A percentile compares a stretch with the other conserved stretches of the same genome.
Evolutionary conservation across 345 rosid species (phyloP).

Genomic region (Gossypium ekmanianum): DNA sequence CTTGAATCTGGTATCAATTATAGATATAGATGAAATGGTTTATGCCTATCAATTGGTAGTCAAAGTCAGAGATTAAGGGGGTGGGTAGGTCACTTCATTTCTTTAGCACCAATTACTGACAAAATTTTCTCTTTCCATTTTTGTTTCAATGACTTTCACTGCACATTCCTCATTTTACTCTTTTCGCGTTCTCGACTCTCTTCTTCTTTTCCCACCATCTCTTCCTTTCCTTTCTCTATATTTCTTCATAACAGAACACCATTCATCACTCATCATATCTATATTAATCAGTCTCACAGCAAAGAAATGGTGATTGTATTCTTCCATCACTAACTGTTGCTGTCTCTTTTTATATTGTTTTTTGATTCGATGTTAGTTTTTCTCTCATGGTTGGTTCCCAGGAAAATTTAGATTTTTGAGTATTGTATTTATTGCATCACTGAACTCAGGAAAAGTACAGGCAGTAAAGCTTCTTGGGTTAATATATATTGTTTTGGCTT

Average conservation of each 20-base stretch:
- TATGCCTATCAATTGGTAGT: no score
- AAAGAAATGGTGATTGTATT: conserved; percentile 9
- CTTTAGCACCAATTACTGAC: not conserved
- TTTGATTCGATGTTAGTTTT: not conserved
- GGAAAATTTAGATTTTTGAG: not conserved
- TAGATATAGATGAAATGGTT: no score
- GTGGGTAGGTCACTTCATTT: conserved; percentile 1
- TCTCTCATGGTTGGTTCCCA: conserved; percentile 4
- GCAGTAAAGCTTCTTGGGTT: no score
- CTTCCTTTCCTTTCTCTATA: not conserved
- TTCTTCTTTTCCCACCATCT: not conserved
- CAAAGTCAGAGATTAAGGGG: no score
- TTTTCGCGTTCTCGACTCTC: not conserved
- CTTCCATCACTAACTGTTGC: not conserved
- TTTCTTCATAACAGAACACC: no score
- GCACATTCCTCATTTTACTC: not conserved
- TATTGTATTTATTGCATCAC: no score
- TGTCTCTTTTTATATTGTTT: not conserved
- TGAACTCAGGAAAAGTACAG: no score
- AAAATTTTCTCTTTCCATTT: conserved; percentile 2
- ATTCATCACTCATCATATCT: not conserved
- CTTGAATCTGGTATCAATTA: no score
- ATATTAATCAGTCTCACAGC: not conserved
- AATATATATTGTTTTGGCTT: not conserved
- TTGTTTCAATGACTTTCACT: not conserved